Conservation (phyloP, 129 eudicot species). For the Sambucus nigra region DNA sequence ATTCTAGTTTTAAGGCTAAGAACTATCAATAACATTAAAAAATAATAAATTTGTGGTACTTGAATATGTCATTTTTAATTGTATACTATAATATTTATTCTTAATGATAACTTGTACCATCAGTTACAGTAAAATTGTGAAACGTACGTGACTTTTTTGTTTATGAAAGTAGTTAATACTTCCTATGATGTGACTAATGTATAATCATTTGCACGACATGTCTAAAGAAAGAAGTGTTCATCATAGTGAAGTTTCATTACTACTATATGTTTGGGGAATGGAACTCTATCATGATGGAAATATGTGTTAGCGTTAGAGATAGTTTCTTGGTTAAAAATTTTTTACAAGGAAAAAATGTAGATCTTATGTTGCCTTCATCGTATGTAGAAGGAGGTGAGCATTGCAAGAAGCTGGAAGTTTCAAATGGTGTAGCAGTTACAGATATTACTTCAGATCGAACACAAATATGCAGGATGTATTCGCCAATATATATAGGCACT, state of each 20-base stretch:
- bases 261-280: neutral
- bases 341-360: neutral
- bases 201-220: no score
- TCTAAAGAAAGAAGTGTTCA: no score
- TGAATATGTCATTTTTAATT: no score
- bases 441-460: conserved; percentile 68
- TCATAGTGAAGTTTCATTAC: neutral
- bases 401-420: conserved; percentile 26
- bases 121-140: no score
- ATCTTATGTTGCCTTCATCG: neutral
- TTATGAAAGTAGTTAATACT: neutral
- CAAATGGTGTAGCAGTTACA: conserved; percentile 24
- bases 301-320: neutral
- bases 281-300: no score
- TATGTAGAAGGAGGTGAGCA: conserved; percentile 28
- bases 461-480: conserved; percentile 68
- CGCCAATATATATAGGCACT: conserved; percentile 47
- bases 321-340: neutral
- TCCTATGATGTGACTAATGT: no score
- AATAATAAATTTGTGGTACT: neutral
- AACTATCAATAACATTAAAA: no score
- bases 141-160: no score
- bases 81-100: no score
- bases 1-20: no score
- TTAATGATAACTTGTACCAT: no score